A percentile compares a stretch with the other conserved stretches of the same genome.
These are phyloP conservation scores for Cornus florida DNA, from an alignment of 148 eudicot species.

Conservation along the genomic window DNA sequence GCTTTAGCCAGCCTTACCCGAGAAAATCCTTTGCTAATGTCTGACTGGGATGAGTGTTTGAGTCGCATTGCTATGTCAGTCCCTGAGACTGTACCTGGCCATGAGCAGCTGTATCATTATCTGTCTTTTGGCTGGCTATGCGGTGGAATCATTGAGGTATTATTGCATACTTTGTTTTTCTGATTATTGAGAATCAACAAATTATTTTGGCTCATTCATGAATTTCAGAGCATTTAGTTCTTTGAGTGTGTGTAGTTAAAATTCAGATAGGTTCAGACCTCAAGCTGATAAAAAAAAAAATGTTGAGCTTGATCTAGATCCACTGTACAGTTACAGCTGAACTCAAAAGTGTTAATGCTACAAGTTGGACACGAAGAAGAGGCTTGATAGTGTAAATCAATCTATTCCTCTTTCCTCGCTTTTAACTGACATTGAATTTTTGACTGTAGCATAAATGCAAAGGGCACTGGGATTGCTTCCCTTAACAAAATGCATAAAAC, in stretches of 20 bases:
- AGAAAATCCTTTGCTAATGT: constrained; percentile 69
- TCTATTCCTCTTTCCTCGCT: too few relatives aligned
- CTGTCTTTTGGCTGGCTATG: constrained; percentile 95
- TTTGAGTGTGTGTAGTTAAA: background rate
- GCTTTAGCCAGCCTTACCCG: constrained; percentile 61
- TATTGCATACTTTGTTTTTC: background rate
- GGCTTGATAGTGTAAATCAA: too few relatives aligned
- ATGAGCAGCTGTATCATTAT: constrained; percentile 83
- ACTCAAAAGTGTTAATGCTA: too few relatives aligned
- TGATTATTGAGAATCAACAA: background rate
- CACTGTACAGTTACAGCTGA: background rate
- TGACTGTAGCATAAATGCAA: too few relatives aligned
- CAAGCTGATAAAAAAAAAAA: background rate
- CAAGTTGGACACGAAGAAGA: too few relatives aligned
- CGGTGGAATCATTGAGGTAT: constrained; percentile 94
- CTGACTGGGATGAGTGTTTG: constrained; percentile 88
- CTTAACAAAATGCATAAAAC: too few relatives aligned
- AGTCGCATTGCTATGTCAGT: constrained; percentile 44
- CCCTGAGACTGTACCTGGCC: constrained; percentile 91
- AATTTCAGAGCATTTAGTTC: background rate
- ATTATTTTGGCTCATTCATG: background rate
- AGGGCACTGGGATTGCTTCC: too few relatives aligned
- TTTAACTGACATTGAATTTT: too few relatives aligned
- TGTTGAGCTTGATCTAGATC: background rate
- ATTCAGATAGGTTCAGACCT: background rate